Evolutionary conservation across 495 filamentous ascomycete genomes (phyloP).

Genomic region (Tuber indicum): DNA sequence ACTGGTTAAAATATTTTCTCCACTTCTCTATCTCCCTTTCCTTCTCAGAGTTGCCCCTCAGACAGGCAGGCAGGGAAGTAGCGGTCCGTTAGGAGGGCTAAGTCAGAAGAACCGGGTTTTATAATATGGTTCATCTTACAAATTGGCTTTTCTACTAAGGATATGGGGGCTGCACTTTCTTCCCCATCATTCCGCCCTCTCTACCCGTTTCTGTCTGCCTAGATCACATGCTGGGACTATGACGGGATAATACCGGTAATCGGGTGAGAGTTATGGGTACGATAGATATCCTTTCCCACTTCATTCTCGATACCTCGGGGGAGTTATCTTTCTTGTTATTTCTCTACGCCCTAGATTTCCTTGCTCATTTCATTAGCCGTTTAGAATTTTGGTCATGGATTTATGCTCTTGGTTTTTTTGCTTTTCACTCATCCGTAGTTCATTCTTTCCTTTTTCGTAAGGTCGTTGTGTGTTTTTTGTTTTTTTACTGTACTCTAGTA

Average conservation of each 20-base stretch:
- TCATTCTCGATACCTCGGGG: background rate
- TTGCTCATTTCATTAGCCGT: background rate
- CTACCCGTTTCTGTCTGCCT: background rate
- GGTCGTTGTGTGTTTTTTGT: background rate
- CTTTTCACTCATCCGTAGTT: background rate
- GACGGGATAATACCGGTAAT: background rate
- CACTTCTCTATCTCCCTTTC: background rate
- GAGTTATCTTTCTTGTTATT: background rate
- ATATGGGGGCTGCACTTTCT: background rate
- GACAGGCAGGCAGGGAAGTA: constrained; percentile 1
- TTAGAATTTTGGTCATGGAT: background rate
- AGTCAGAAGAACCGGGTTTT: constrained; percentile 13
- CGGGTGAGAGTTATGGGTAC: background rate
- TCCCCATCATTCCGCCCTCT: background rate
- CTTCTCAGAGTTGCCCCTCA: no score
- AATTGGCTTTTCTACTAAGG: background rate
- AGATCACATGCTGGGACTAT: background rate
- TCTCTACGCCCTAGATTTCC: background rate
- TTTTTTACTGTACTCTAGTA: no score
- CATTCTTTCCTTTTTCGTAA: background rate
- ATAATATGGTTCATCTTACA: background rate
- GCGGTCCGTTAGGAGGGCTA: constrained; percentile 25
- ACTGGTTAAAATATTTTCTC: background rate
- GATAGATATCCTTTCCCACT: background rate
- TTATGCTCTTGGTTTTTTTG: background rate